phyloP scores from a whole-genome alignment of 2,329 filamentous ascomycete species.

The Ilyonectria mors-panacis region DNA sequence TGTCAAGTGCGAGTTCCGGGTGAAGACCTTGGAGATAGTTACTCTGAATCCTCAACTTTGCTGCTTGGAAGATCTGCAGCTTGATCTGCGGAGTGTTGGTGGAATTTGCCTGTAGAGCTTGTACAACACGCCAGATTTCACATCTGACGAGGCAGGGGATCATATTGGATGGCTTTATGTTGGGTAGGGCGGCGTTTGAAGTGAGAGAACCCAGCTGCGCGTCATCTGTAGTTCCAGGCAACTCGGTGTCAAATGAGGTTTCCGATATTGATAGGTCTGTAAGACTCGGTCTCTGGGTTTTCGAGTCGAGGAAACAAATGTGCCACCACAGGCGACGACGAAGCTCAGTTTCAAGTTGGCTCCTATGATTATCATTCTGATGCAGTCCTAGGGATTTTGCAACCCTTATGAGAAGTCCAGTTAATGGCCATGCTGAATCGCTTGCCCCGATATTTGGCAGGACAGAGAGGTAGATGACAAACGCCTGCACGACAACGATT shows the following conservation, averaged over 20 bases:
- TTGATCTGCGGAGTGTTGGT: constrained; percentile 24
- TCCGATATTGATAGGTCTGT: constrained; percentile 40
- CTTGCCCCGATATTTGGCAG: constrained; percentile 38
- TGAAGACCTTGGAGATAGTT: constrained; percentile 32
- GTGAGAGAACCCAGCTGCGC: constrained; percentile 7
- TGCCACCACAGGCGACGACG: constrained; percentile 50
- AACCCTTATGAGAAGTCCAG: constrained; percentile 44
- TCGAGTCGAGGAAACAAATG: constrained; percentile 49
- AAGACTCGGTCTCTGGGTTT: constrained; percentile 19
- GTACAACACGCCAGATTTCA: constrained; percentile 46
- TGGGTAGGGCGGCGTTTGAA: background rate
- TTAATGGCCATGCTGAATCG: constrained; percentile 45
- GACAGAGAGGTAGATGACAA: constrained; percentile 46
- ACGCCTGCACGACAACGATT: constrained; percentile 44
- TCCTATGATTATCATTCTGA: background rate
- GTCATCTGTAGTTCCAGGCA: constrained; percentile 62
- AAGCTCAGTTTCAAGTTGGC: constrained; percentile 34
- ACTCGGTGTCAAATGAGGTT: constrained; percentile 56
- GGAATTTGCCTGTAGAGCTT: constrained; percentile 28
- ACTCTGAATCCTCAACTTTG: constrained; percentile 30
- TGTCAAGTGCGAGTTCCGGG: constrained; percentile 25
- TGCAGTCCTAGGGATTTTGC: constrained; percentile 43
- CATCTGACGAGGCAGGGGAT: constrained; percentile 46
- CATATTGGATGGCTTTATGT: constrained; percentile 22
- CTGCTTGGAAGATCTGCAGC: constrained; percentile 27